Evolutionary conservation across 2,329 filamentous ascomycete species (phyloP).

Genomic region (Moelleriella libera): DNA sequence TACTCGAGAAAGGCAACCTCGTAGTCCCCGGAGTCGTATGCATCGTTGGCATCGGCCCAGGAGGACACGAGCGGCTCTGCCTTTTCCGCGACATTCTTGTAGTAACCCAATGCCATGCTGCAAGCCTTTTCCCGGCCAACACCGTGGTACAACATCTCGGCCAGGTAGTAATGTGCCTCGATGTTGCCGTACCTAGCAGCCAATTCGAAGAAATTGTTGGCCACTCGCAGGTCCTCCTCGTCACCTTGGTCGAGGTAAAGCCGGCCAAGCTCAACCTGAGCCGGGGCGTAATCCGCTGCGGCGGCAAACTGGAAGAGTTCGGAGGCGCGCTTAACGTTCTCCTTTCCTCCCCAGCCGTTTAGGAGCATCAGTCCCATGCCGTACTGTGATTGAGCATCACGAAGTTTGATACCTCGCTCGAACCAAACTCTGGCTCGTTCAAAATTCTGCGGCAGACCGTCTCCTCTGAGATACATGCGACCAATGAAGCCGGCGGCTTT

Average conservation of each 20-base stretch:
- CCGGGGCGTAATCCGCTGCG: constrained; percentile 66
- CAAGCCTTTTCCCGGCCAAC: constrained; percentile 71
- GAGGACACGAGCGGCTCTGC: constrained; percentile 62
- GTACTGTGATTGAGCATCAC: constrained; percentile 74
- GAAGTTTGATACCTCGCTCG: constrained; percentile 58
- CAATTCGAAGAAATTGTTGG: constrained; percentile 76
- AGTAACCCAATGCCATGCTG: constrained; percentile 63
- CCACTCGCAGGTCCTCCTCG: constrained; percentile 55
- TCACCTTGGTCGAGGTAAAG: constrained; percentile 76
- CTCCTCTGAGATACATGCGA: constrained; percentile 78
- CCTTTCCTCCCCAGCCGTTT: constrained; percentile 56
- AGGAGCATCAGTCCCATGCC: constrained; percentile 74
- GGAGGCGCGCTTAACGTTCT: constrained; percentile 58
- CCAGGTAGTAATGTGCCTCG: constrained; percentile 84
- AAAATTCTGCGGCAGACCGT: constrained; percentile 69
- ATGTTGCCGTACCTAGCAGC: constrained; percentile 72
- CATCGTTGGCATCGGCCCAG: constrained; percentile 70
- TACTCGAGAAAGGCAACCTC: constrained; percentile 71
- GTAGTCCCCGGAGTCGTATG: constrained; percentile 64
- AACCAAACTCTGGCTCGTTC: constrained; percentile 71
- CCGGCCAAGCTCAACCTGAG: constrained; percentile 70
- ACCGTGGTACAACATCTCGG: constrained; percentile 71
- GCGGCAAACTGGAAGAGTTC: constrained; percentile 66
- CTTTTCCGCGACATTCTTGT: constrained; percentile 65
- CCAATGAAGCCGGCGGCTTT: constrained; percentile 82